Conservation (phyloP, 2,329 filamentous ascomycete species). For the Colletotrichum sp. region DNA sequence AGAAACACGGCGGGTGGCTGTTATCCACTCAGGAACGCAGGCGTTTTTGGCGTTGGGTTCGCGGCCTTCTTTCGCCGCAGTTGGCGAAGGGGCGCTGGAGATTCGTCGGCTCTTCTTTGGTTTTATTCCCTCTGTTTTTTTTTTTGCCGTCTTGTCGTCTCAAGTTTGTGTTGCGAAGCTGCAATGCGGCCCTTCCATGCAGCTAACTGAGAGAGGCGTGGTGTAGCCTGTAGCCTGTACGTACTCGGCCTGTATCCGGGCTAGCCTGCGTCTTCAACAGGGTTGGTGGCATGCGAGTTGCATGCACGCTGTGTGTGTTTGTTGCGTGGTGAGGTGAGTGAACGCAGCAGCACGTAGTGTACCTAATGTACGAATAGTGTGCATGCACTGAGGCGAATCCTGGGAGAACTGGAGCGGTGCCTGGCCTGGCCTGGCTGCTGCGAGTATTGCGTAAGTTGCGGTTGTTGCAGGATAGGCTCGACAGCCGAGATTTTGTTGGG, state of each 20-base stretch:
- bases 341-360: neutral
- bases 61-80: neutral
- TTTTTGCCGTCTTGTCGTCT: slow-evolving; percentile 4
- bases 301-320: neutral
- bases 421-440: neutral
- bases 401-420: neutral
- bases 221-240: neutral
- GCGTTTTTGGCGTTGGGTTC: neutral
- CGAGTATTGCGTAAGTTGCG: neutral
- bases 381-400: neutral
- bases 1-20: neutral
- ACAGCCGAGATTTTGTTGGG: neutral
- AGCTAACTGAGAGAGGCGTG: neutral
- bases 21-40: neutral
- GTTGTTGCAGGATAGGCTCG: neutral
- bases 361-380: neutral
- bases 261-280: neutral
- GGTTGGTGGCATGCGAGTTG: neutral
- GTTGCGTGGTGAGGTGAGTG: neutral
- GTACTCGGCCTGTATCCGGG: slow-evolving; percentile 5
- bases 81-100: neutral
- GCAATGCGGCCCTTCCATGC: slow-evolving; percentile 15
- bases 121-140: neutral
- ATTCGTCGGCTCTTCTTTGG: neutral
- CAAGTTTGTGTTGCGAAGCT: slow-evolving; percentile 5